Evolutionary conservation across 805 yeast genomes (phyloP), one percentile per base, ranked within the genome.

Genomic region (Candida quercuum): DNA sequence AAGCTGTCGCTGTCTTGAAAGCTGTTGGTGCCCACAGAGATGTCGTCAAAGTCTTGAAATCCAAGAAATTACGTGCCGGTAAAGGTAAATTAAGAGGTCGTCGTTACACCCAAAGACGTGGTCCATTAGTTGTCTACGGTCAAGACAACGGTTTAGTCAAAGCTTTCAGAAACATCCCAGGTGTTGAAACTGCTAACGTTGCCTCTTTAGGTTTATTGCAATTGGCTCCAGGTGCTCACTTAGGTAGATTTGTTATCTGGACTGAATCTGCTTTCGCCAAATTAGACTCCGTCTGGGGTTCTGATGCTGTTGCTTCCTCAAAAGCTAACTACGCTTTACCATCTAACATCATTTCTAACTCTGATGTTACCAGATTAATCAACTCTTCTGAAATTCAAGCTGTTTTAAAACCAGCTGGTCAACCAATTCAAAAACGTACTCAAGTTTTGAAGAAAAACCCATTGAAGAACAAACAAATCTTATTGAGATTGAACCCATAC

Each of bases 161-260:
- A 81, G 99, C 99, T 52, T 87, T 93, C 82, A 89, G 98, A 86
- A 93, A 93, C 86, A 76, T 93, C 57, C 99, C 99, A 73, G 99
- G 99, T 85, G 98, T 93, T 58, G 99, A 93, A 79, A 81, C 96
- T 64, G 81, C 91, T 62, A 76, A 81, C 69, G 99, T 93, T 61
- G 75, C 83, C 62, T 76, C 89, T 66, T 80, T 93, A 64, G 93
- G 93, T 76, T 78, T 93, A 63, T 83, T 93, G 69, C 98, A 91
- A 79, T 85, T 93, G 66, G 99, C 99, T 62, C 99, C 99, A 72
- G 99, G 99, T 84, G 95, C 98, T 67, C 99, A 93, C 81, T 78
- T 93, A 64, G 99, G 99, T 78, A 89, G 99, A 82, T 93, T 93
- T 66, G 84, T 93, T 66, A 87, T 93, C 87, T 93, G 99, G 99